Evolutionary conservation across 306 rosid genomes (phyloP).

Genomic region (Chamaecrista fasciculata): DNA sequence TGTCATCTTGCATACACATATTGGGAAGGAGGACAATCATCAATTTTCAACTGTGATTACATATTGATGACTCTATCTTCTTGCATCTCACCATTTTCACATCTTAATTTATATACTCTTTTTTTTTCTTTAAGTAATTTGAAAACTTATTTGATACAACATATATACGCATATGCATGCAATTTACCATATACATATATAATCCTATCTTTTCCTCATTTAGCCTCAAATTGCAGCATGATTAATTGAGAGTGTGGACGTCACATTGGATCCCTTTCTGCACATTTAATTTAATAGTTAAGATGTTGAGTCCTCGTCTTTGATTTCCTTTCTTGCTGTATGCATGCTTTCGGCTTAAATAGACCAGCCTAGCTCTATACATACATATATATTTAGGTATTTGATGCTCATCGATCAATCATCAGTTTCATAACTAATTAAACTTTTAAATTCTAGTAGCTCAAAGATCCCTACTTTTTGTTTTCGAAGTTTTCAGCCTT

Average conservation of each 20-base stretch:
- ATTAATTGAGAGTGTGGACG: conserved; percentile 17
- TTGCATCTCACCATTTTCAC: too few relatives aligned
- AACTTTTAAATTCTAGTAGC: not conserved
- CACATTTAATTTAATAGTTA: not conserved
- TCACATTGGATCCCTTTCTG: conserved; percentile 42
- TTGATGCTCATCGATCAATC: conserved; percentile 33
- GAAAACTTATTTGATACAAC: too few relatives aligned
- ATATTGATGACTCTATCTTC: too few relatives aligned
- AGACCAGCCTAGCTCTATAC: conserved; percentile 14
- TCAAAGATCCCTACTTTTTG: not conserved
- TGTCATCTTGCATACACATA: too few relatives aligned
- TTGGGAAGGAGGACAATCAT: too few relatives aligned
- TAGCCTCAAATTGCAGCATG: not conserved
- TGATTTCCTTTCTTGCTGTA: conserved; percentile 10
- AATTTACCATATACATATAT: too few relatives aligned
- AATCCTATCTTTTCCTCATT: not conserved
- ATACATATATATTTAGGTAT: not conserved
- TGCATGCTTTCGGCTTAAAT: conserved; percentile 26
- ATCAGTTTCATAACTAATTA: conserved; percentile 28
- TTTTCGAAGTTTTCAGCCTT: not conserved
- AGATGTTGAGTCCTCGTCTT: conserved; percentile 3
- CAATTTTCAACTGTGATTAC: too few relatives aligned
- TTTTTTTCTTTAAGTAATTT: too few relatives aligned
- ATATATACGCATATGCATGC: too few relatives aligned
- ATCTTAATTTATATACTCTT: too few relatives aligned